Evolutionary conservation across 139 green algal species (phyloP).

Genomic region (Tetraselmis striata): DNA sequence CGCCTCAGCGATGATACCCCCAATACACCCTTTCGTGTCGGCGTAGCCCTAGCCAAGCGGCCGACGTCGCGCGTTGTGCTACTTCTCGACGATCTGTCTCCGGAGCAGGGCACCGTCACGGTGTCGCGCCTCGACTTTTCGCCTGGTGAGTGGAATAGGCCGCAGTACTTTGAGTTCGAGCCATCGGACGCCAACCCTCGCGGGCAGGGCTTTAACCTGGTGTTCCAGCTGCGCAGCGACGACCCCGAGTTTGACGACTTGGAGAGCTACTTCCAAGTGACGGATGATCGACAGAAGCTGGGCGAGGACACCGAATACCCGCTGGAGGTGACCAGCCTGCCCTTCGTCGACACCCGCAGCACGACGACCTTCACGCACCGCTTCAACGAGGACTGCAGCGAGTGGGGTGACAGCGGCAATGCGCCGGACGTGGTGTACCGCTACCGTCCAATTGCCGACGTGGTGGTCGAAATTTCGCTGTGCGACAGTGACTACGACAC

Average conservation of each 20-base stretch:
- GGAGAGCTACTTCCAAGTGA: neutral
- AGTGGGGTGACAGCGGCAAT: neutral
- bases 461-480: slow-evolving; percentile 27
- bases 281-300: neutral
- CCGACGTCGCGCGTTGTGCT: neutral
- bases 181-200: neutral
- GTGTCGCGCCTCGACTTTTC: neutral
- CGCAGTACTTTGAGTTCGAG: neutral
- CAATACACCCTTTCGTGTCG: neutral
- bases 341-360: neutral
- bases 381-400: neutral
- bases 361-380: neutral
- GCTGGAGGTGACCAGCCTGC: neutral
- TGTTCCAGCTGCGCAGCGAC: neutral
- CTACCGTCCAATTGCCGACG: neutral
- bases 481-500: slow-evolving; percentile 52
- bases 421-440: neutral
- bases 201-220: neutral
- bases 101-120: neutral
- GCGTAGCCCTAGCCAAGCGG: neutral
- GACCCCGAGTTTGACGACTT: neutral
- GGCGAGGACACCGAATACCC: neutral
- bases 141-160: neutral
- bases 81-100: neutral
- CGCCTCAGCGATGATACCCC: neutral